Conservation (phyloP, 202 grass and related monocot genomes). For the Setaria viridis region DNA sequence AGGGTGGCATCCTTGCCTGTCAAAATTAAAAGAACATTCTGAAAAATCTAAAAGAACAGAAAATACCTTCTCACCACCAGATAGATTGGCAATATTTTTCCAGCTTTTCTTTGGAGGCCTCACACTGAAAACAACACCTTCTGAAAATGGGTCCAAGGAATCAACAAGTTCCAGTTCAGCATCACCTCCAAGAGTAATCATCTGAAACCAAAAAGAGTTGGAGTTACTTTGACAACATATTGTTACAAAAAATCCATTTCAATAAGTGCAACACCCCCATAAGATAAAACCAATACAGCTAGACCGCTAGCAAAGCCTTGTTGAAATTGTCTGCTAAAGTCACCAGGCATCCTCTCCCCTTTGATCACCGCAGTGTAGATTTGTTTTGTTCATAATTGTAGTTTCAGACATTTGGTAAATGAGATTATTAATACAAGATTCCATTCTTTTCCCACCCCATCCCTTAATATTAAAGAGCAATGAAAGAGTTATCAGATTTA, state of each 20-base stretch:
- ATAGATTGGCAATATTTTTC: conserved; percentile 99
- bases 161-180: conserved; percentile 98
- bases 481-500: background rate
- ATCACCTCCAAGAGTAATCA: conserved; percentile 99
- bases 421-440: conserved; percentile 22
- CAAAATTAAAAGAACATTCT: background rate
- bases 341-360: background rate
- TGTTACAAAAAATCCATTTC: background rate
- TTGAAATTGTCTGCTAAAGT: conserved; percentile 2
- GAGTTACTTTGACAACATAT: conserved; percentile 26
- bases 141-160: conserved; percentile 95
- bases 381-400: background rate
- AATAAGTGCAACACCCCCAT: background rate
- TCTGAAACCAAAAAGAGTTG: conserved; percentile 54
- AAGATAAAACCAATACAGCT: background rate
- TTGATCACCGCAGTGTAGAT: background rate
- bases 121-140: conserved; percentile 99
- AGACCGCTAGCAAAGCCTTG: background rate
- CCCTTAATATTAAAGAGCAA: background rate
- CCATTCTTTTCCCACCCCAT: background rate
- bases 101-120: conserved; percentile 98
- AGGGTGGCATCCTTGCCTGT: background rate
- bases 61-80: conserved; percentile 94
- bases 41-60: conserved; percentile 4
- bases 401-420: background rate